Conservation (phyloP, 306 rosid genomes). For the Vigna unguiculata region DNA sequence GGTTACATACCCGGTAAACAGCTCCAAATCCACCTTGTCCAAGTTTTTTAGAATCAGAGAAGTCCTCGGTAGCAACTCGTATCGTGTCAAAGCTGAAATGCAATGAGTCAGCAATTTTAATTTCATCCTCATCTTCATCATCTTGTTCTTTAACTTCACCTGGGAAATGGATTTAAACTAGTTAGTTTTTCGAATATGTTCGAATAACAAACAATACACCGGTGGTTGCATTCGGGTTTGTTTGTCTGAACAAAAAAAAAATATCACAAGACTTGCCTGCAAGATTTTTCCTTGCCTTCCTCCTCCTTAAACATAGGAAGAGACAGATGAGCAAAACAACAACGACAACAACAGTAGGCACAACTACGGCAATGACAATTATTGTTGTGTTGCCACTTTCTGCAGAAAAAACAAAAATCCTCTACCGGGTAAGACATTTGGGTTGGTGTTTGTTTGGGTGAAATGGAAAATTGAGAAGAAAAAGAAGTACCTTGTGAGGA, state of each 20-base stretch:
- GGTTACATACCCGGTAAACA: background rate
- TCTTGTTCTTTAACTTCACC: background rate
- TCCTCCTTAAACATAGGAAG: background rate
- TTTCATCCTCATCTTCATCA: background rate
- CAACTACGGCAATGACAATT: background rate
- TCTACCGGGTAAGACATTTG: background rate
- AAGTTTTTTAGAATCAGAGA: slow-evolving; percentile 10
- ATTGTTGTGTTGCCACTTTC: background rate
- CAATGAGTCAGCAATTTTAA: slow-evolving; percentile 3
- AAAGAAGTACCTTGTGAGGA: background rate
- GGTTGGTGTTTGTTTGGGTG: no score
- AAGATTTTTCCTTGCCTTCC: background rate
- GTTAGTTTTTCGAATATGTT: background rate
- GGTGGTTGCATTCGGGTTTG: background rate
- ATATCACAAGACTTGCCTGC: background rate
- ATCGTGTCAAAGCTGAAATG: background rate
- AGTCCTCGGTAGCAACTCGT: slow-evolving; percentile 34
- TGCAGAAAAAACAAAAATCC: background rate
- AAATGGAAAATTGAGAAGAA: background rate
- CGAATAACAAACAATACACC: background rate
- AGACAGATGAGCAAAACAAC: background rate
- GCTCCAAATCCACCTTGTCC: slow-evolving; percentile 40
- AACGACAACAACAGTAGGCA: background rate
- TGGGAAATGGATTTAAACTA: background rate
- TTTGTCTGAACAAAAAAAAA: background rate